Evolutionary conservation across 257 asterid genomes (phyloP).

Genomic region (Solanum medicagineum): DNA sequence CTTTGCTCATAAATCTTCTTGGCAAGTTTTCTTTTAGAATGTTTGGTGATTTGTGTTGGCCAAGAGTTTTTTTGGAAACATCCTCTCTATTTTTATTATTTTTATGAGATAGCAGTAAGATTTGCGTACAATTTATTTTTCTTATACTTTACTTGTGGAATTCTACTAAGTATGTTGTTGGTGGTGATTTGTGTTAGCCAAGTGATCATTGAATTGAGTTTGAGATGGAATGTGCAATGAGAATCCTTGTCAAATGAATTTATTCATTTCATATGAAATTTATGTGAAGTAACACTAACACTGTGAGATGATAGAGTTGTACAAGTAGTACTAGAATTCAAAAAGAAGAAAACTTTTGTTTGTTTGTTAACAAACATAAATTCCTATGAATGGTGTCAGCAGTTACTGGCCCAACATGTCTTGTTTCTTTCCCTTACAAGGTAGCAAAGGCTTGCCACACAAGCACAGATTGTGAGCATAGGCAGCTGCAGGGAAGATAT

Average conservation of each 20-base stretch:
- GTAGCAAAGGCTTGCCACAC: constrained; percentile 76
- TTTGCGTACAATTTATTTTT: too few species aligned
- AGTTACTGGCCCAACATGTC: constrained; percentile 46
- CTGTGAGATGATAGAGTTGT: not conserved
- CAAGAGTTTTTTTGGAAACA: too few species aligned
- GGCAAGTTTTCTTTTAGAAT: not conserved
- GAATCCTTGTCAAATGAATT: not conserved
- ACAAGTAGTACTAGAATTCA: constrained; percentile 1
- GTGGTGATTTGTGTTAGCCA: not conserved
- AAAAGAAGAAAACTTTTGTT: not conserved
- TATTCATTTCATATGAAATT: not conserved
- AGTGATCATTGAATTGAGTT: not conserved
- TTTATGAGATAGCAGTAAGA: too few species aligned
- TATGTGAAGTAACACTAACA: not conserved
- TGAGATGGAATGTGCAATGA: not conserved
- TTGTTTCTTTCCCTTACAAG: constrained; percentile 40
- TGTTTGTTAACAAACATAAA: constrained; percentile 32
- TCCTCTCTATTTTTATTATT: too few species aligned
- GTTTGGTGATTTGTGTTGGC: not conserved
- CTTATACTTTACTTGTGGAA: too few species aligned
- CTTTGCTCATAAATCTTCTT: not conserved
- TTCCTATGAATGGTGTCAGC: constrained; percentile 38
- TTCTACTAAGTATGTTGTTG: too few species aligned
- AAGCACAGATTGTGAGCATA: constrained; percentile 74
- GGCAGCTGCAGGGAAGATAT: constrained; percentile 49